Base-by-base conservation (phyloP, 495 filamentous ascomycete genomes). In the Podospora anserina region DNA sequence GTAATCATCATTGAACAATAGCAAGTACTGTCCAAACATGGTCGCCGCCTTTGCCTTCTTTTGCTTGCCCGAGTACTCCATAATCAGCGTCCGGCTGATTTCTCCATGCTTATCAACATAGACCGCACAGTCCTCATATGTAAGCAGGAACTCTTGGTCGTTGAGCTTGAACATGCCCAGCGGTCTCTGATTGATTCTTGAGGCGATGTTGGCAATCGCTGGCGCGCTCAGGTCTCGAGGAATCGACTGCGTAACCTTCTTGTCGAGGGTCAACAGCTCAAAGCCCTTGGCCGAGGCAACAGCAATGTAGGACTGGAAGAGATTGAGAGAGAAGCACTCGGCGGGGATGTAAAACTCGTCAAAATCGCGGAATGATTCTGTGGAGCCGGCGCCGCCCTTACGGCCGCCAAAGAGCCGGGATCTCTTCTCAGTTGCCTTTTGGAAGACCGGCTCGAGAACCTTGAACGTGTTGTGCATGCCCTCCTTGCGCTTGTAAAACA, bases 91-190 rank as follows among this genome's bases (percentile, higher is more conserved):
- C 59, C 95, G 89, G 49, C 88, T 92, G 19, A 99, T 91, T 66
- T 98, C 95, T 69, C 95, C 96, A 77, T 97, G 93, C 78, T 98
- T 97, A 80, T 98, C 96, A 77, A 97, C 92, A 70, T 98, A 99
- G 1, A 98, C 92, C 23, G 92, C 95, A 69, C 94, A 97, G 76
- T 97, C 92, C 71, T 93, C 91, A 77, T 97, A 99, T 16, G 88
- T 89, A n/a, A 97, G 87, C 5, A 99, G 80, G 80, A 97, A 98
- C 77, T 99, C 95, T 55, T 89, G 88, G 59, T 97, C 93, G 64
- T 90, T 92, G 63, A 98, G 88, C 63, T 94, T 89, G 85, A 98
- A 97, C 95, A 99, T 98, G 63, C 93, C 93, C 15, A 99, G 84
- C 1, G 95, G 93, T 49, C 89, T 86, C 68, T 96, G 91, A 63